phyloP scores from a whole-genome alignment of 257 asterid genomes.

The Lycium barbarum region DNA sequence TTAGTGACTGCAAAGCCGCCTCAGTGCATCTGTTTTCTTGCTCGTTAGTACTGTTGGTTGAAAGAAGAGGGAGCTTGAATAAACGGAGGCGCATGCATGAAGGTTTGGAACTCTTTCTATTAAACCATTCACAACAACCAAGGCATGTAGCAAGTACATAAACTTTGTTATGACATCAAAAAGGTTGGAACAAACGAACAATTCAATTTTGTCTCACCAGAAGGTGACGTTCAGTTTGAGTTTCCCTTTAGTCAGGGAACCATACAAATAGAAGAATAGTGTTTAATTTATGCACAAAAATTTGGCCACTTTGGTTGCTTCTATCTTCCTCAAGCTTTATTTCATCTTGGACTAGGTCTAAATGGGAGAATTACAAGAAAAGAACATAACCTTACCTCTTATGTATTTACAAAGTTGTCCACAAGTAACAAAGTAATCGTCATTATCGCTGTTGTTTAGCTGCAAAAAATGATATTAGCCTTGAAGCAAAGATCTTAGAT shows the following conservation, averaged over 20 bases:
- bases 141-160: not conserved
- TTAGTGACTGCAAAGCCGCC: not conserved
- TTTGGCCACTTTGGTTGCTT: not conserved
- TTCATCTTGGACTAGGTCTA: conserved; percentile 21
- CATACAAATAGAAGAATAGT: conserved; percentile 24
- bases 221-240: conserved; percentile 20
- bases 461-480: conserved; percentile 39
- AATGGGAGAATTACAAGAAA: not conserved
- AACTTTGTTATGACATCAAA: not conserved
- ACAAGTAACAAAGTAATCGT: conserved; percentile 37
- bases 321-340: conserved; percentile 31
- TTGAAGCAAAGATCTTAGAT: conserved; percentile 66
- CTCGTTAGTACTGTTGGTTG: not conserved
- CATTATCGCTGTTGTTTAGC: conserved; percentile 31
- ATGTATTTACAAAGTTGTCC: conserved; percentile 42
- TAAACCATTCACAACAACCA: not conserved
- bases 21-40: not conserved
- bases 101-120: not conserved
- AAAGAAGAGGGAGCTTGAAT: not conserved
- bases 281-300: conserved; percentile 19
- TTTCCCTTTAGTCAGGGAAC: conserved; percentile 11
- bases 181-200: not conserved
- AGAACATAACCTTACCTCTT: not conserved
- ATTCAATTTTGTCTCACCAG: conserved; percentile 19
- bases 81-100: not conserved